phyloP scores from a whole-genome alignment of 2,329 filamentous ascomycete genomes.

The Colletotrichum cordylinicola region DNA sequence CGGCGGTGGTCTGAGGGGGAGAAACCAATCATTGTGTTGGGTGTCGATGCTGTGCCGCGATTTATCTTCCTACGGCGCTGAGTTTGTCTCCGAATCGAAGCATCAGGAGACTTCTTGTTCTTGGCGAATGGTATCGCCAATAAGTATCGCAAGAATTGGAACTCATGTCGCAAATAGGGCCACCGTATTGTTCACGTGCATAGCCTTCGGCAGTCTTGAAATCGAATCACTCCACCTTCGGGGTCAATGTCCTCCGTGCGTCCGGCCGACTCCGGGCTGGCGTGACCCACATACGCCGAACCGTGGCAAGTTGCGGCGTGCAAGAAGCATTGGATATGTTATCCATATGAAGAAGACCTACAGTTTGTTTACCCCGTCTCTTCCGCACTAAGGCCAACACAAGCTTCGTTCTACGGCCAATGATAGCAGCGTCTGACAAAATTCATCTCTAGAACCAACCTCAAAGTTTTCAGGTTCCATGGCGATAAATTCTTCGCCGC shows the following conservation, averaged over 20 bases:
- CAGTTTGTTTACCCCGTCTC: too few species aligned
- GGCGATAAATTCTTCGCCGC: too few species aligned
- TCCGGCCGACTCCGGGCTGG: neutral
- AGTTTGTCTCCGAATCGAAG: neutral
- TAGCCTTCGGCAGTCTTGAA: neutral
- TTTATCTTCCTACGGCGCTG: neutral
- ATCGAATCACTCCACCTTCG: neutral
- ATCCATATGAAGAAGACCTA: too few species aligned
- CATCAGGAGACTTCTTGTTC: neutral
- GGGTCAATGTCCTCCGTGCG: neutral
- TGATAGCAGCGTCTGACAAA: too few species aligned
- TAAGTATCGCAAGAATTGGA: rapidly evolving
- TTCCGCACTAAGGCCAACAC: too few species aligned
- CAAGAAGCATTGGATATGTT: too few species aligned
- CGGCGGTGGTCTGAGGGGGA: neutral
- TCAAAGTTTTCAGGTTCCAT: too few species aligned
- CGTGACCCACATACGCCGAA: neutral
- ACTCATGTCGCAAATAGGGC: neutral
- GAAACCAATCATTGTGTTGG: neutral
- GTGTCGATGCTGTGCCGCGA: neutral
- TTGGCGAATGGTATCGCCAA: neutral
- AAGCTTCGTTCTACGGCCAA: too few species aligned
- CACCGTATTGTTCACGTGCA: neutral
- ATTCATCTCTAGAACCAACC: too few species aligned
- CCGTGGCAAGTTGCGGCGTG: rapidly evolving